A percentile compares a stretch with the other conserved stretches of the same genome.
These are phyloP conservation scores for Fagus crenata DNA, from an alignment of 306 rosid genomes.

Conservation along the genomic window DNA sequence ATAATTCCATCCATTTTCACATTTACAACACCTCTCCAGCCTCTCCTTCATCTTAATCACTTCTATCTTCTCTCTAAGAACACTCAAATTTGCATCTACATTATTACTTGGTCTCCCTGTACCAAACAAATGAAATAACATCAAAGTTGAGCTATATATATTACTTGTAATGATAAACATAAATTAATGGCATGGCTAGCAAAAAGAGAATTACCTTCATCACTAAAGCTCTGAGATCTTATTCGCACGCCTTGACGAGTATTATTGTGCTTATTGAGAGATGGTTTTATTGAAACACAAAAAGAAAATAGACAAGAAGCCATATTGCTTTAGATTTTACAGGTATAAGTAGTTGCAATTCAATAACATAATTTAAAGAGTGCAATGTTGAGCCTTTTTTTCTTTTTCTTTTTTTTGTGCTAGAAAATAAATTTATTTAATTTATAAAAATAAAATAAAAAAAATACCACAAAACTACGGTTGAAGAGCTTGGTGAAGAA, in stretches of 20 bases:
- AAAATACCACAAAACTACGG: no score
- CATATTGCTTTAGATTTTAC: neutral
- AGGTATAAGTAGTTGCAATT: no score
- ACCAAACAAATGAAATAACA: neutral
- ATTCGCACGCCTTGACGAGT: slow-evolving; percentile 14
- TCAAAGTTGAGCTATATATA: neutral
- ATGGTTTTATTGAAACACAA: slow-evolving; percentile 18
- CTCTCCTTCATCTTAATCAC: slow-evolving; percentile 52
- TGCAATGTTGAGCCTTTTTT: no score
- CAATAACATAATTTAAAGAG: no score
- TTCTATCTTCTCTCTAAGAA: slow-evolving; percentile 51
- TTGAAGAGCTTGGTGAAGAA: no score
- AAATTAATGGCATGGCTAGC: neutral
- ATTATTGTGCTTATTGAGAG: slow-evolving; percentile 9
- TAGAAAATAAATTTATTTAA: no score
- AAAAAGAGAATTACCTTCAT: slow-evolving; percentile 38
- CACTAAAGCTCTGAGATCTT: slow-evolving; percentile 41
- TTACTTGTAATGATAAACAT: neutral
- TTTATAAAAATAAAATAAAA: no score
- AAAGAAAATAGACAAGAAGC: neutral
- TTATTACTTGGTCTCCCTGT: slow-evolving; percentile 46
- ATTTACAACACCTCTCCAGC: slow-evolving; percentile 47
- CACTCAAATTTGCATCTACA: slow-evolving; percentile 50
- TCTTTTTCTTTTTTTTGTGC: no score
- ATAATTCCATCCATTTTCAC: slow-evolving; percentile 57